Evolutionary conservation across 768 basidiomycete species (phyloP).

Genomic region (Pholiota microspora): DNA sequence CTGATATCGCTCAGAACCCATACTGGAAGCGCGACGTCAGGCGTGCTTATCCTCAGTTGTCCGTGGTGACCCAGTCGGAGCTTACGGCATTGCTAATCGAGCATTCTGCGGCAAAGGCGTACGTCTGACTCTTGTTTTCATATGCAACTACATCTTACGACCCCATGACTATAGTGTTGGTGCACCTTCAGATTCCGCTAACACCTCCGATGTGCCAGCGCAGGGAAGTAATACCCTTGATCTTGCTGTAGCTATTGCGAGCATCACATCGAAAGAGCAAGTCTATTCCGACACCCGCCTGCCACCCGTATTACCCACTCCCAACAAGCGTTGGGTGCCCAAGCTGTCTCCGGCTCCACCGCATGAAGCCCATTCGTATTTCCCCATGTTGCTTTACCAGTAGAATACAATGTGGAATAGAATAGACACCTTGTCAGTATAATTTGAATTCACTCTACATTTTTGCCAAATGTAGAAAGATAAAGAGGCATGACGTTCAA

Average conservation of each 20-base stretch:
- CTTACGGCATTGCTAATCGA: conserved; percentile 80
- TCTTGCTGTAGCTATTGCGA: conserved; percentile 70
- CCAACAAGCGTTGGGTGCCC: conserved; percentile 75
- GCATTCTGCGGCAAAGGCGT: conserved; percentile 67
- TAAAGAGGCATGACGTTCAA: conserved; percentile 24
- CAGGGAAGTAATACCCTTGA: conserved; percentile 47
- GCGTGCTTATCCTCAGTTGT: conserved; percentile 88
- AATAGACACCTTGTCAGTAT: conserved; percentile 1
- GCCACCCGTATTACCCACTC: conserved; percentile 70
- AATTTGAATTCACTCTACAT: neutral
- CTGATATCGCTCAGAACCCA: conserved; percentile 84
- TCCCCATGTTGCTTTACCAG: conserved; percentile 72
- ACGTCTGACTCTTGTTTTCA: conserved; percentile 29
- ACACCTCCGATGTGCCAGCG: conserved; percentile 44
- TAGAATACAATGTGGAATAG: conserved; percentile 17
- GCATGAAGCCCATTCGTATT: conserved; percentile 79
- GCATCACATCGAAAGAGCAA: conserved; percentile 54
- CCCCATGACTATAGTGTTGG: conserved; percentile 42
- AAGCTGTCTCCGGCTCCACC: conserved; percentile 74
- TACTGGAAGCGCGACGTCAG: conserved; percentile 98
- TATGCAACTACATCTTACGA: neutral
- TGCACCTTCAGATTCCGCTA: conserved; percentile 43
- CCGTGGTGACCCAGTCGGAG: conserved; percentile 82
- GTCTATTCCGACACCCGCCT: conserved; percentile 62
- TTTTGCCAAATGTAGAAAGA: neutral